These are phyloP conservation scores for Tuber melanosporum DNA, from an alignment of 495 filamentous ascomycete genomes.

Conservation along the genomic window DNA sequence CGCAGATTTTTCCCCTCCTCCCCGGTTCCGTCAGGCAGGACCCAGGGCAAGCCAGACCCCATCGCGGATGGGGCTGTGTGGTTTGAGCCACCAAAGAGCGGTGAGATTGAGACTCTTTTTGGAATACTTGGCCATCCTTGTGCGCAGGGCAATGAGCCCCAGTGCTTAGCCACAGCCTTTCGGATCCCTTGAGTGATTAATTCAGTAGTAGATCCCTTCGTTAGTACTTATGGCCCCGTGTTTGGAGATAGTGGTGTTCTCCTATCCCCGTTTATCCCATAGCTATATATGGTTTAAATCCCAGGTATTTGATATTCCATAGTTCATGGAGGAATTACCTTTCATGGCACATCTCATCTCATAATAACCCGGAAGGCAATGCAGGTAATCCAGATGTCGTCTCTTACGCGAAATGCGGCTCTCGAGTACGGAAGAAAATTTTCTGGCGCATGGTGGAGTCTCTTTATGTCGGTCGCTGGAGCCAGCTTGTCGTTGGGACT, in stretches of 20 bases:
- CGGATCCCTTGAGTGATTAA: neutral
- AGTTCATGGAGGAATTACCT: neutral
- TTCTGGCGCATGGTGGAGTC: neutral
- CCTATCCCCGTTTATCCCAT: neutral
- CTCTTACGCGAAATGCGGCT: neutral
- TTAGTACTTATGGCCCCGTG: neutral
- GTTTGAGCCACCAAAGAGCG: neutral
- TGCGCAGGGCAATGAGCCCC: neutral
- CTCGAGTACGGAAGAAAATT: neutral
- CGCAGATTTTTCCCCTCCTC: neutral
- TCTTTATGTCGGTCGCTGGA: neutral
- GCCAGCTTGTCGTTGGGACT: neutral
- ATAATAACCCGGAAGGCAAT: neutral
- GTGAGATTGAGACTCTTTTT: neutral
- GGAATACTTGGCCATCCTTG: neutral
- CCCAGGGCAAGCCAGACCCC: no score
- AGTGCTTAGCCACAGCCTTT: neutral
- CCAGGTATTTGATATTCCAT: neutral
- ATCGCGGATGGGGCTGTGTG: neutral
- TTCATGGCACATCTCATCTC: neutral
- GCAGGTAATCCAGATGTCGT: neutral
- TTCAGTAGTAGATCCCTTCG: neutral
- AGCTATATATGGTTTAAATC: neutral
- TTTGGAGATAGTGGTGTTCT: neutral
- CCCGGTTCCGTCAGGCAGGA: neutral